A percentile compares a stretch with the other conserved stretches of the same genome.
Evolutionary conservation across 306 rosid genomes (phyloP).

Genomic region (Psophocarpus tetragonolobus): DNA sequence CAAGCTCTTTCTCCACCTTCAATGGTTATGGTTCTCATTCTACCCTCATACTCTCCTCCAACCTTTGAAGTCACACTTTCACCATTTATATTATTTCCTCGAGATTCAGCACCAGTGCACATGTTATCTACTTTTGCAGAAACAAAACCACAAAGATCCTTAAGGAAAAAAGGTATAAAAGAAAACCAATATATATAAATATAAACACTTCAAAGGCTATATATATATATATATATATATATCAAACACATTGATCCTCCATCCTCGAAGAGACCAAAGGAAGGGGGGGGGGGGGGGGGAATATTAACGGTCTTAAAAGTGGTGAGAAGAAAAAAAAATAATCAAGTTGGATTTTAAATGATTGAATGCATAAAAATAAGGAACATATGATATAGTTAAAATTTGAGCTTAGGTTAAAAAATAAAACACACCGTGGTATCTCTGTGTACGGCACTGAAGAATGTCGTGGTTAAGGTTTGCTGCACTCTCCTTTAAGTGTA

Average conservation of each 20-base stretch:
- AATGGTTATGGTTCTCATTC: conserved; percentile 46
- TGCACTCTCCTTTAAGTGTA: conserved; percentile 16
- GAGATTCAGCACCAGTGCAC: conserved; percentile 77
- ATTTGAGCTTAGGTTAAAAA: not conserved
- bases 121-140: conserved; percentile 47
- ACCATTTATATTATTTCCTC: conserved; percentile 66
- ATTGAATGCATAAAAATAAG: conserved; percentile 28
- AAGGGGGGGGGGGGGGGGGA: not conserved
- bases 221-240: no score
- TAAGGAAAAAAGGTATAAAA: conserved; percentile 9
- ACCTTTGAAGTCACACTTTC: conserved; percentile 45
- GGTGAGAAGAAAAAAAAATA: conserved; percentile 10
- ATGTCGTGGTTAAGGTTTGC: conserved; percentile 12
- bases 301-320: conserved; percentile 27
- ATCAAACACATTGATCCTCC: conserved; percentile 25
- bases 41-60: conserved; percentile 43
- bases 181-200: not conserved
- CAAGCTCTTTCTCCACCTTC: conserved; percentile 34
- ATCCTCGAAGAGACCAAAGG: not conserved
- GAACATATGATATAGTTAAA: not conserved
- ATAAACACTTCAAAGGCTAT: not conserved
- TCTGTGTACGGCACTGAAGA: conserved; percentile 14
- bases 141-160: conserved; percentile 8
- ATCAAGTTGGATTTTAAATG: conserved; percentile 30
- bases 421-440: conserved; percentile 19